Evolutionary conservation across 805 yeast genomes (phyloP).

Genomic region (Komagataella ulmi): DNA sequence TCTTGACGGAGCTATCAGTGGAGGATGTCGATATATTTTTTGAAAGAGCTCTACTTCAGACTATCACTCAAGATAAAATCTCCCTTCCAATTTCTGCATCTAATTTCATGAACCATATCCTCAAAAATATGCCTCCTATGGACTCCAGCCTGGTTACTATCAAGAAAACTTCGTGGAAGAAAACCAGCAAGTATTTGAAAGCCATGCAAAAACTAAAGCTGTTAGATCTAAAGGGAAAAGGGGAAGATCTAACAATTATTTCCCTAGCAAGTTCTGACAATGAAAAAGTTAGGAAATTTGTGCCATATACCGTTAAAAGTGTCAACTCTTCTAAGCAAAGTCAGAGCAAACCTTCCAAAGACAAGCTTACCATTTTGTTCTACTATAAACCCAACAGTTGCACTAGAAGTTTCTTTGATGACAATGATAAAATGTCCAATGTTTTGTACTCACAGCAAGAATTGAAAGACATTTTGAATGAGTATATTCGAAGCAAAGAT

Average conservation of each 20-base stretch:
- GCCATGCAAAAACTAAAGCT: conserved; percentile 71
- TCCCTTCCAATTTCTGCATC: conserved; percentile 64
- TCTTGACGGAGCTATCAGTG: conserved; percentile 25
- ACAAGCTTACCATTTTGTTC: conserved; percentile 18
- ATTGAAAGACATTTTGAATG: conserved; percentile 34
- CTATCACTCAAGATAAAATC: conserved; percentile 43
- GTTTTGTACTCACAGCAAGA: conserved; percentile 39
- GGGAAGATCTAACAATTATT: conserved; percentile 58
- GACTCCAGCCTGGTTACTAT: conserved; percentile 40
- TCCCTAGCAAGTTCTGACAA: conserved; percentile 30
- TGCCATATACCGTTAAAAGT: conserved; percentile 38
- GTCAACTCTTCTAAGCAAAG: conserved; percentile 1
- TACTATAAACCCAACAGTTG: conserved; percentile 45
- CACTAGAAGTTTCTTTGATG: conserved; percentile 32
- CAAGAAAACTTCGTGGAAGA: conserved; percentile 83
- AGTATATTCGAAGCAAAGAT: conserved; percentile 40
- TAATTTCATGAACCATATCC: conserved; percentile 54
- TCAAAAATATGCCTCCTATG: conserved; percentile 62
- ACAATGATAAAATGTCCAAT: conserved; percentile 21
- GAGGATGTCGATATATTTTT: conserved; percentile 71
- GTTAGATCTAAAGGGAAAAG: conserved; percentile 68
- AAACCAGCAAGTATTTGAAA: conserved; percentile 72
- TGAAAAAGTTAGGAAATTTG: conserved; percentile 41
- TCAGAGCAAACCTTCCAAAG: background rate
- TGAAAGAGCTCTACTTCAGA: conserved; percentile 54